Percentiles rank a stretch among this genome's conserved stretches.
phyloP scores from a whole-genome alignment of 2,329 filamentous ascomycete genomes.

The Cercospora sp. region DNA sequence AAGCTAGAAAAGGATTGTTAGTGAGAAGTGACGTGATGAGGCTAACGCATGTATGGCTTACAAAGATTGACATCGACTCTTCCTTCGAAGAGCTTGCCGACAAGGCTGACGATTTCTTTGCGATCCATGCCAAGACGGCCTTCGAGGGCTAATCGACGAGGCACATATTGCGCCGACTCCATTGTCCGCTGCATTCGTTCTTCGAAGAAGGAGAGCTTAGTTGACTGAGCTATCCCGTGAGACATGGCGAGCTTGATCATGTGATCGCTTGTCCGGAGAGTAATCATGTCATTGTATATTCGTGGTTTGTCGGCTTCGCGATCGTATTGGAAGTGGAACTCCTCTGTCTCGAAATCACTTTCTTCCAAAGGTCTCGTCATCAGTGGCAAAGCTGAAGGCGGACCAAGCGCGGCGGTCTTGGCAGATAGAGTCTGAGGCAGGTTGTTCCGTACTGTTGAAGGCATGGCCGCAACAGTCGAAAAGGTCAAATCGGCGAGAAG shows the following conservation, averaged over 20 bases:
- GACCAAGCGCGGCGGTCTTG: constrained; percentile 32
- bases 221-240: constrained; percentile 95
- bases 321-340: constrained; percentile 98
- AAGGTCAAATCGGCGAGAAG: constrained; percentile 94
- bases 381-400: constrained; percentile 59
- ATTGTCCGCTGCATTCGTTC: constrained; percentile 95
- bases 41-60: constrained; percentile 52
- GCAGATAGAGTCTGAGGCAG: constrained; percentile 25
- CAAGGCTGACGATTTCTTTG: constrained; percentile 86
- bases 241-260: constrained; percentile 99
- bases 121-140: constrained; percentile 89
- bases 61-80: constrained; percentile 96
- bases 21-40: not conserved
- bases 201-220: constrained; percentile 93
- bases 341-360: constrained; percentile 93
- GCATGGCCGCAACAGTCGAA: constrained; percentile 47
- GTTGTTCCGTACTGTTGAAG: constrained; percentile 21
- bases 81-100: constrained; percentile 87
- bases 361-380: constrained; percentile 79
- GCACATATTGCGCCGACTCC: constrained; percentile 87
- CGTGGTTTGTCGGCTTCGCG: constrained; percentile 79
- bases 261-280: constrained; percentile 87
- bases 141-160: constrained; percentile 82
- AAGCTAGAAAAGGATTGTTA: constrained; percentile 58
- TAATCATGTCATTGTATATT: constrained; percentile 99